Conservation (phyloP, 106 monocot species). For the Narthecium ossifragum region DNA sequence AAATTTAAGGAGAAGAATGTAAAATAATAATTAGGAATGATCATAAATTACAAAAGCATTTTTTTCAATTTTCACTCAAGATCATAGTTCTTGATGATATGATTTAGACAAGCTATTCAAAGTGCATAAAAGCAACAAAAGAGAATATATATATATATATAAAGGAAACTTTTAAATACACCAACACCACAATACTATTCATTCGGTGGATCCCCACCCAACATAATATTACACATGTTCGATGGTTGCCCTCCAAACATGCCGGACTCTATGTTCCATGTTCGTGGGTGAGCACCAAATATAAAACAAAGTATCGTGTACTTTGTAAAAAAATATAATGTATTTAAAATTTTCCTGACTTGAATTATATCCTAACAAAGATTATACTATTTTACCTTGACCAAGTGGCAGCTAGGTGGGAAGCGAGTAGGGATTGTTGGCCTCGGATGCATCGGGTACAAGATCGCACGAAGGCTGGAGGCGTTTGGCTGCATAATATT, state of each 20-base stretch:
- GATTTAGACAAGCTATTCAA: too few species aligned
- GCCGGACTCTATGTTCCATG: not conserved
- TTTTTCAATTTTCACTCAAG: too few species aligned
- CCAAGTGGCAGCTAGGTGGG: conserved; percentile 35
- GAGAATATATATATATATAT: too few species aligned
- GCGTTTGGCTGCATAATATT: conserved; percentile 48
- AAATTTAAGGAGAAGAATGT: too few species aligned
- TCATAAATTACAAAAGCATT: too few species aligned
- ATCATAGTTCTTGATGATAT: too few species aligned
- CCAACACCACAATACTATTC: too few species aligned
- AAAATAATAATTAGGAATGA: too few species aligned
- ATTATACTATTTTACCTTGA: not conserved
- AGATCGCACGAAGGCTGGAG: conserved; percentile 55
- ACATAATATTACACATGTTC: not conserved
- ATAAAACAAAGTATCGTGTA: not conserved
- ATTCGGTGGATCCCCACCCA: too few species aligned
- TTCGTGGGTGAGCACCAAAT: not conserved
- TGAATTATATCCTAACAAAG: not conserved
- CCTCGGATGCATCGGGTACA: conserved; percentile 56
- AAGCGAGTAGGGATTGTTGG: conserved; percentile 59
- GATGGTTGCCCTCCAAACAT: not conserved
- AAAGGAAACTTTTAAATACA: too few species aligned
- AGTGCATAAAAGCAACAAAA: too few species aligned
- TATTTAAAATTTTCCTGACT: not conserved
- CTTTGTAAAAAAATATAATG: not conserved